Percentiles rank a stretch among this genome's conserved stretches.
phyloP scores from a whole-genome alignment of 202 grass and related monocot species.

The Panicum hallii region DNA sequence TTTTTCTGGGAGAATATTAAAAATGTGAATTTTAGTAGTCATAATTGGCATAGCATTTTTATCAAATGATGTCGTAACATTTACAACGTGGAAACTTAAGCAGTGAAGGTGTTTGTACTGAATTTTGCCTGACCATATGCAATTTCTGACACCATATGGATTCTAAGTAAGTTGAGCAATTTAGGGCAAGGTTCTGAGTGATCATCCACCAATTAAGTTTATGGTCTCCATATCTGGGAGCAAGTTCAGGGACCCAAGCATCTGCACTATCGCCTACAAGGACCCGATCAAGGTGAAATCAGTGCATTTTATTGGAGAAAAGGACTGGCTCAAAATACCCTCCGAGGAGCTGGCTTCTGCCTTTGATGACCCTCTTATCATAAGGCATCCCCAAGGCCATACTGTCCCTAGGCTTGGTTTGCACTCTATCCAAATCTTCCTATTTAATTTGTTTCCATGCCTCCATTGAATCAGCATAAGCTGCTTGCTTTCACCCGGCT shows the following conservation, averaged over 20 bases:
- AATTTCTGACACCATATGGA: slow-evolving; percentile 11
- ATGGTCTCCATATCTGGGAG: slow-evolving; percentile 78
- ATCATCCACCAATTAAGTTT: slow-evolving; percentile 87
- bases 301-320: slow-evolving; percentile 91
- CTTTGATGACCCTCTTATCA: slow-evolving; percentile 75
- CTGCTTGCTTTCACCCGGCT: background rate
- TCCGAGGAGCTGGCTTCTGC: slow-evolving; percentile 79
- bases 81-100: slow-evolving; percentile 15
- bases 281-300: slow-evolving; percentile 70
- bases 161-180: slow-evolving; percentile 23
- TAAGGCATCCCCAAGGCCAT: slow-evolving; percentile 91
- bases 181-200: slow-evolving; percentile 77
- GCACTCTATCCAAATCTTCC: slow-evolving; percentile 17
- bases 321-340: slow-evolving; percentile 91
- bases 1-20: background rate
- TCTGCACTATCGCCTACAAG: slow-evolving; percentile 79
- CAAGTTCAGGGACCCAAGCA: slow-evolving; percentile 82
- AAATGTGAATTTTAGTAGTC: background rate
- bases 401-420: slow-evolving; percentile 87
- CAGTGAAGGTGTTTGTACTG: background rate
- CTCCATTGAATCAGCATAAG: background rate
- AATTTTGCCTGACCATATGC: background rate
- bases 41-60: background rate
- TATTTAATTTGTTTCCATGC: slow-evolving; percentile 1
- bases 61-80: background rate